phyloP scores from a whole-genome alignment of 1,139 yeast species.

The Kodamaea alishanica region DNA sequence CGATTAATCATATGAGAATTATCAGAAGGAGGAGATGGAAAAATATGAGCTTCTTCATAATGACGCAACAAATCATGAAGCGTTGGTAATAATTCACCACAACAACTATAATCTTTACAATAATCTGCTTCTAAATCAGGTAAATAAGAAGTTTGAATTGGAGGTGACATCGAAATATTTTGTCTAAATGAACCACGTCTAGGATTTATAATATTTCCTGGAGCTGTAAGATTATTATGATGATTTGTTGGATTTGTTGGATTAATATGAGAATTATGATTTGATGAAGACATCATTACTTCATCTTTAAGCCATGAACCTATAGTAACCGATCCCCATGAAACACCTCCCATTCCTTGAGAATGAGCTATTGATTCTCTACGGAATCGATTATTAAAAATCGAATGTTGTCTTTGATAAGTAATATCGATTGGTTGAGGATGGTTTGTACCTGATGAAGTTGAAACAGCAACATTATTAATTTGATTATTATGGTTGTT shows the following conservation, averaged over 20 bases:
- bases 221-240: conserved; percentile 12
- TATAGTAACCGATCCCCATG: conserved; percentile 96
- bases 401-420: conserved; percentile 39
- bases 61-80: conserved; percentile 90
- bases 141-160: conserved; percentile 69
- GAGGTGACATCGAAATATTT: conserved; percentile 54
- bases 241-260: conserved; percentile 11
- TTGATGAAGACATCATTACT: conserved; percentile 52
- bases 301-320: conserved; percentile 97
- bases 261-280: conserved; percentile 18
- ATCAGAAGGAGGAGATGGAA: conserved; percentile 60
- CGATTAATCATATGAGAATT: conserved; percentile 31
- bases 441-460: conserved; percentile 1
- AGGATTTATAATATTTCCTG: conserved; percentile 37
- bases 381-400: conserved; percentile 46
- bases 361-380: conserved; percentile 93
- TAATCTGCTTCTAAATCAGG: conserved; percentile 94
- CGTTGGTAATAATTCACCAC: conserved; percentile 88
- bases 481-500: conserved; percentile 9
- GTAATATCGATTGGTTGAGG: conserved; percentile 50
- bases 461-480: conserved; percentile 7
- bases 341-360: conserved; percentile 95
- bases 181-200: conserved; percentile 43
- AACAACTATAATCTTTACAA: conserved; percentile 94
- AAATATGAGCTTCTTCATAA: conserved; percentile 93